Base-by-base conservation (phyloP, 192 early-diverging fungal species). In the Cladochytrium replicatum region DNA sequence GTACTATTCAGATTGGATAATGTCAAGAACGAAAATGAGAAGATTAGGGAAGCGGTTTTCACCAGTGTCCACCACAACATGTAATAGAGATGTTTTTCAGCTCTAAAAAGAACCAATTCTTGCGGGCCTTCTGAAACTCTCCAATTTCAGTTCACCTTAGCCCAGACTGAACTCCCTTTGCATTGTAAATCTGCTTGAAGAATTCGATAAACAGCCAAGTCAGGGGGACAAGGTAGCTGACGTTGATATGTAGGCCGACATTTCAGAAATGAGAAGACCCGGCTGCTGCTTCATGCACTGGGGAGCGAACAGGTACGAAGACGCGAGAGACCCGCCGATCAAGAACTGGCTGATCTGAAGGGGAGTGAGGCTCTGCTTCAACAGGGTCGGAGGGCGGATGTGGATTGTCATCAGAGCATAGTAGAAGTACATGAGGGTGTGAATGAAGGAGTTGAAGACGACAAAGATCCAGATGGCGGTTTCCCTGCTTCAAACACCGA, bases 321-420 rank as follows among this genome's bases (percentile, higher is more conserved):
- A 56, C 27, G 87, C 83, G 32, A 84, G 45, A 27, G 80, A 47
- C 5, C 68, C 72, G 24, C 84, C 87, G 31, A 89, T 58, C 28
- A 87, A 66, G 73, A 91, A 91, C 69, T 91, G 89, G 8, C 71
- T 57, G 57, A 91, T 91, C 66, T 91, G 89, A 63, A 87, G 71
- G 41, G 61, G 55, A 17, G 89, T 91, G 43, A 91, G 63, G 50
- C 80, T 81, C 63, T 82, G 67, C 66, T 91, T 91, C 4, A 50
- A 4, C 3, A 17, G 17, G 41, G 83, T 81, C 13, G 85, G 86
- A 30, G 84, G 83, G 57, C 75, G 78, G 34, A 85, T 50, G 31
- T 85, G 84, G 41, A 89, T 41, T 34, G 77, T 79, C 7, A 86
- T 87, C 41, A 74, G 63, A 38, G 82, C 76, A 60, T 91, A 91